Percentiles rank a stretch among this genome's conserved stretches.
Evolutionary conservation across 2,329 filamentous ascomycete genomes (phyloP).

Genomic region (Neocucurbitaria cava): DNA sequence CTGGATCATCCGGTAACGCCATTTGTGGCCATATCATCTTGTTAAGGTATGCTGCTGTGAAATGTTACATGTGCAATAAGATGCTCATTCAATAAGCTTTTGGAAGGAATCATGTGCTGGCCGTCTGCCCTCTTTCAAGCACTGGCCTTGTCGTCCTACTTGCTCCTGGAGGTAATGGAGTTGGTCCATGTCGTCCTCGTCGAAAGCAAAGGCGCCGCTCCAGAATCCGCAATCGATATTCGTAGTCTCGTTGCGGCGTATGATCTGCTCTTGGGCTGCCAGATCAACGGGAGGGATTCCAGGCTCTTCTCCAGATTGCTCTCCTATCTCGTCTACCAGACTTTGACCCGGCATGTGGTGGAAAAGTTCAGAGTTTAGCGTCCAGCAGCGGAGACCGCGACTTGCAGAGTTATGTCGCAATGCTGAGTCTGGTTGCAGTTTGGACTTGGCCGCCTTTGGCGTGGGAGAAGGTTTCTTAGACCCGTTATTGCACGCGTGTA

Average conservation of each 20-base stretch:
- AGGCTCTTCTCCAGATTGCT: conserved; percentile 35
- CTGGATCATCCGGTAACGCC: neutral
- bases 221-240: conserved; percentile 52
- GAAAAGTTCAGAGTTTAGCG: conserved; percentile 54
- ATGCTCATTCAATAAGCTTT: conserved; percentile 16
- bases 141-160: conserved; percentile 48
- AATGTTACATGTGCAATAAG: conserved; percentile 11
- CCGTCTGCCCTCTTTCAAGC: conserved; percentile 41
- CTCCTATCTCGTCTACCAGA: conserved; percentile 47
- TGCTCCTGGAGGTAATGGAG: conserved; percentile 46
- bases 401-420: conserved; percentile 39
- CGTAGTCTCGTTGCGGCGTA: conserved; percentile 42
- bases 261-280: conserved; percentile 41
- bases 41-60: conserved; percentile 6
- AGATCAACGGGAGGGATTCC: conserved; percentile 46
- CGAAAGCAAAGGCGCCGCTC: conserved; percentile 46
- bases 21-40: neutral
- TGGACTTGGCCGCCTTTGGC: conserved; percentile 24
- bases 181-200: conserved; percentile 36
- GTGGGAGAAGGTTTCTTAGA: conserved; percentile 39
- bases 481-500: conserved; percentile 50
- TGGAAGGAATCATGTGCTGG: conserved; percentile 13
- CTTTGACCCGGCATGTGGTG: conserved; percentile 52
- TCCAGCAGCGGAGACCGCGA: conserved; percentile 52
- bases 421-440: conserved; percentile 26